Conservation (phyloP, 352 stramenopile genomes). For the Phytophthora megakarya region DNA sequence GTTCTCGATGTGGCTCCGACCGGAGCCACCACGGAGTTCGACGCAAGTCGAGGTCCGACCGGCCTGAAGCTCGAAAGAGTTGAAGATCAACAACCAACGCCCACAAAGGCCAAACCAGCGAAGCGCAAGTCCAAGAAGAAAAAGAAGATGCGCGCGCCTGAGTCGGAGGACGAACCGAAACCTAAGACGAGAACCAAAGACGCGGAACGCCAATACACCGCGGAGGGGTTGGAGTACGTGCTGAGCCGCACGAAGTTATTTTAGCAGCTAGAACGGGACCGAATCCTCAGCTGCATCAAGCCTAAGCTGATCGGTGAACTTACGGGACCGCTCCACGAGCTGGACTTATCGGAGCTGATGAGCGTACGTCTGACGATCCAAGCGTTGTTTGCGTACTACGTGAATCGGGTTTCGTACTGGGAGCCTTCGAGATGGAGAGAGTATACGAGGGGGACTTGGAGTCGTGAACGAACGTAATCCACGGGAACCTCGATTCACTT, state of each 20-base stretch:
- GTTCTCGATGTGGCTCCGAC: no score
- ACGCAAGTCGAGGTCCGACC: no score
- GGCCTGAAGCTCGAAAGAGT: no score
- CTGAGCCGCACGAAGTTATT: background rate
- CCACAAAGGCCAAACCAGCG: background rate
- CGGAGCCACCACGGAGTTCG: no score
- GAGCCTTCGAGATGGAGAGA: conserved; percentile 19
- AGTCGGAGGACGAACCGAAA: no score
- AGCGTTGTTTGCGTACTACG: background rate
- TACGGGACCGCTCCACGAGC: background rate
- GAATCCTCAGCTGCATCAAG: background rate
- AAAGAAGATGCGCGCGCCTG: conserved; percentile 11
- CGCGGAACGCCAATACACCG: no score
- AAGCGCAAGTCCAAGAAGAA: no score
- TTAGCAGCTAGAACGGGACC: conserved; percentile 1
- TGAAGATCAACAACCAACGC: background rate
- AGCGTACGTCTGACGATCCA: background rate
- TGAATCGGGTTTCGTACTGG: background rate
- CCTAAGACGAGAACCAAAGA: no score
- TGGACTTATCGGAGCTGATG: background rate
- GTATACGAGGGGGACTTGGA: no score
- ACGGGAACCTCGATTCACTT: background rate
- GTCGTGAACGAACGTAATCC: background rate
- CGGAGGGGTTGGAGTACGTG: background rate
- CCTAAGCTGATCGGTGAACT: background rate